A percentile compares a stretch with the other conserved stretches of the same genome.
Conservation (phyloP, 2,329 filamentous ascomycete species). For the Xylariomycetidae sp. region DNA sequence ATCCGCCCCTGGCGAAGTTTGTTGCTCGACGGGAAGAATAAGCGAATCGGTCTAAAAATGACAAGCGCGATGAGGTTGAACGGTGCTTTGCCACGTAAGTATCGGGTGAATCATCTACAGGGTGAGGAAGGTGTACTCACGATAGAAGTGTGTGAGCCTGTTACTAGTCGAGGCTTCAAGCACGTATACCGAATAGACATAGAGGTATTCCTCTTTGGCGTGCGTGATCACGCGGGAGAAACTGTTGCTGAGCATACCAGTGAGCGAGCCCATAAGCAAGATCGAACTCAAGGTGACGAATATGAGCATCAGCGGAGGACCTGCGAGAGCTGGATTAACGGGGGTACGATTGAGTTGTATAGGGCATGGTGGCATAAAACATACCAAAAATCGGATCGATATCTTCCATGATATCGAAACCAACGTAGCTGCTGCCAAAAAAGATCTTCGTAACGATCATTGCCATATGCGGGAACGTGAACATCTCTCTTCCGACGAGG, state of each 20-base stretch:
- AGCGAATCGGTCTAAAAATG: conserved; percentile 66
- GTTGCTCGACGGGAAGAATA: conserved; percentile 60
- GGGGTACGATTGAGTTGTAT: too few species aligned
- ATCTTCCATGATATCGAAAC: conserved; percentile 63
- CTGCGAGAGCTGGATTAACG: too few species aligned
- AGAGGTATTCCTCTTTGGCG: conserved; percentile 71
- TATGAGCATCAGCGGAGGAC: conserved; percentile 61
- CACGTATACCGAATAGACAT: conserved; percentile 65
- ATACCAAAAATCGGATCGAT: conserved; percentile 53
- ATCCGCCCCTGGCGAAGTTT: conserved; percentile 60
- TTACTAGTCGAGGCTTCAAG: conserved; percentile 65
- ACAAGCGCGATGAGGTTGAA: conserved; percentile 71
- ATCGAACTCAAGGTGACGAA: conserved; percentile 77
- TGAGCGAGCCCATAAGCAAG: conserved; percentile 72
- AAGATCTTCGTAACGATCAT: conserved; percentile 78
- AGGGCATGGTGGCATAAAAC: too few species aligned
- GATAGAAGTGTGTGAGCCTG: conserved; percentile 65
- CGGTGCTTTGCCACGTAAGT: conserved; percentile 35
- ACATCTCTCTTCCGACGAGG: conserved; percentile 67
- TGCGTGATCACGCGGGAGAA: conserved; percentile 61
- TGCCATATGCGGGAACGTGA: conserved; percentile 63
- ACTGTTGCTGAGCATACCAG: conserved; percentile 73
- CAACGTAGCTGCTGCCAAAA: conserved; percentile 70
- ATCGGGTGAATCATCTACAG: neutral
- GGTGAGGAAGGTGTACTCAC: conserved; percentile 16